phyloP scores from a whole-genome alignment of 2,329 filamentous ascomycete species.

The Fusarium neocosmosporiellum region DNA sequence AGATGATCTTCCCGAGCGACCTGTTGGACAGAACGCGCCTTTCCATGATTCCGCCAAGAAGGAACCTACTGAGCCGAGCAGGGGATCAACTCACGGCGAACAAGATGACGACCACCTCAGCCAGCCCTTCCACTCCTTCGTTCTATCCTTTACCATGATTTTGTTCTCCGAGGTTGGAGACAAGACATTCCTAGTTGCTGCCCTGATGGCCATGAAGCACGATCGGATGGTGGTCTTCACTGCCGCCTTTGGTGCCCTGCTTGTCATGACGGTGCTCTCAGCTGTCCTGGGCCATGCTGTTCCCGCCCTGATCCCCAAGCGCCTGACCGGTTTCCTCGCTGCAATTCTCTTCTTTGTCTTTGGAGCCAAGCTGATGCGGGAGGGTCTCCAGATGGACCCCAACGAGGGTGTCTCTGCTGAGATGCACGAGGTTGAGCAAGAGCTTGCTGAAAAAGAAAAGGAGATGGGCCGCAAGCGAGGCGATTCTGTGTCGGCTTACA shows the following conservation, averaged over 20 bases:
- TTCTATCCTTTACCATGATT: constrained; percentile 97
- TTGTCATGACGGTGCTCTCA: constrained; percentile 95
- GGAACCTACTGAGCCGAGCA: constrained; percentile 66
- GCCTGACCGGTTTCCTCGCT: constrained; percentile 89
- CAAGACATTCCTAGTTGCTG: constrained; percentile 97
- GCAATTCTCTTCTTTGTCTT: constrained; percentile 90
- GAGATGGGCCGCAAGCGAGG: constrained; percentile 73
- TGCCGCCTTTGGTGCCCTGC: constrained; percentile 89
- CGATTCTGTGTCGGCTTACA: constrained; percentile 76
- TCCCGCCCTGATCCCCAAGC: constrained; percentile 88
- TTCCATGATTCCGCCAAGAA: constrained; percentile 74
- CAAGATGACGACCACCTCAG: constrained; percentile 74
- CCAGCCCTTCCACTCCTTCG: constrained; percentile 85
- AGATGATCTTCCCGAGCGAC: constrained; percentile 80
- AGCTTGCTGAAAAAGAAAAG: constrained; percentile 93
- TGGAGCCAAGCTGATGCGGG: constrained; percentile 82
- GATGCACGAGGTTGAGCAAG: constrained; percentile 96
- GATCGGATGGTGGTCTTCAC: constrained; percentile 93
- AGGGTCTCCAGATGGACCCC: constrained; percentile 88
- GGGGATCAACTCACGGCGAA: constrained; percentile 45
- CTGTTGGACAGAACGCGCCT: constrained; percentile 78
- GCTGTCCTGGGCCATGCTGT: constrained; percentile 93
- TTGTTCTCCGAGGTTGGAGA: constrained; percentile 96
- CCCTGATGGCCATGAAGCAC: constrained; percentile 99
- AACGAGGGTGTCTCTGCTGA: constrained; percentile 95